Conservation (phyloP, 2,329 filamentous ascomycete species). For the Ceratocystis smalleyi region DNA sequence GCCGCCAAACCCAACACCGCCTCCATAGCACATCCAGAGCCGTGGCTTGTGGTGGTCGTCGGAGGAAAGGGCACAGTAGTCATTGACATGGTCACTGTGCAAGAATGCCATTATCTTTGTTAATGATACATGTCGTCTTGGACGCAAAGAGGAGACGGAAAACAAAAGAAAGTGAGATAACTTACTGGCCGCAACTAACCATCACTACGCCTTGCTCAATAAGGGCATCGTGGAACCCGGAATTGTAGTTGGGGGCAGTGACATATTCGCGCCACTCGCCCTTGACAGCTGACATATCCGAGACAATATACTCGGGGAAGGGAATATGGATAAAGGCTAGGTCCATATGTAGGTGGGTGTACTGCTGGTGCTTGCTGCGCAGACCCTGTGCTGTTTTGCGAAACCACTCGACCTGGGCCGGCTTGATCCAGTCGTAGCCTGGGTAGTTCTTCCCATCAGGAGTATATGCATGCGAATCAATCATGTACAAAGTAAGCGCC, state of each 20-base stretch:
- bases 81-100: conserved; percentile 76
- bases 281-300: conserved; percentile 35
- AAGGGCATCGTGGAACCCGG: conserved; percentile 80
- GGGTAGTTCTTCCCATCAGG: conserved; percentile 74
- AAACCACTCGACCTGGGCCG: conserved; percentile 91
- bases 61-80: conserved; percentile 68
- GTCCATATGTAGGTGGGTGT: conserved; percentile 85
- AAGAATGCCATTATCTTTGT: conserved; percentile 13
- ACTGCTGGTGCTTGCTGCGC: conserved; percentile 64
- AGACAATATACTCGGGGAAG: conserved; percentile 66
- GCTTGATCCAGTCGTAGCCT: conserved; percentile 98
- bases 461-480: conserved; percentile 85
- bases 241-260: conserved; percentile 79
- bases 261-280: conserved; percentile 70
- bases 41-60: conserved; percentile 40
- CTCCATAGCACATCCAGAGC: conserved; percentile 97
- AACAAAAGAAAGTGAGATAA: conserved; percentile 20
- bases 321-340: conserved; percentile 97
- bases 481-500: conserved; percentile 81
- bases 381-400: conserved; percentile 57
- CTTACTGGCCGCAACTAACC: conserved; percentile 81
- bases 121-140: background rate
- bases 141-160: background rate
- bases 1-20: conserved; percentile 80
- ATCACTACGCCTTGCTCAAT: conserved; percentile 72